A percentile compares a stretch with the other conserved stretches of the same genome.
phyloP scores from a whole-genome alignment of 2,329 filamentous ascomycete genomes.

The Sodiomyces alkalinus region DNA sequence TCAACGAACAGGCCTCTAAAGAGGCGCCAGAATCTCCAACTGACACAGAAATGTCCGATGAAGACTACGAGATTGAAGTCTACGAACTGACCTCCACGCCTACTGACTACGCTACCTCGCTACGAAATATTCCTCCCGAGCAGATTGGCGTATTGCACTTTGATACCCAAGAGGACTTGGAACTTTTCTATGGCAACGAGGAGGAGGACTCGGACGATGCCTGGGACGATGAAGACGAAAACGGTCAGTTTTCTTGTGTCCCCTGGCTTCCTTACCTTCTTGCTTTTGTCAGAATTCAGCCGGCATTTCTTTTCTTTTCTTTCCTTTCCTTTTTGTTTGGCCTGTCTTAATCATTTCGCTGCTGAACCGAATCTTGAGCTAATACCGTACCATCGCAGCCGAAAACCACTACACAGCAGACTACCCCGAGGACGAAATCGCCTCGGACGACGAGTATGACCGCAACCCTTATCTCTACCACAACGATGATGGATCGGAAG shows the following conservation, averaged over 20 bases:
- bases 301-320: constrained; percentile 2
- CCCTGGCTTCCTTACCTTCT: background rate
- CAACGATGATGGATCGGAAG: constrained; percentile 36
- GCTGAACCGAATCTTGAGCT: constrained; percentile 3
- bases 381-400: constrained; percentile 25
- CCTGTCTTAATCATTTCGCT: background rate
- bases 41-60: constrained; percentile 29
- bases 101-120: constrained; percentile 26
- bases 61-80: constrained; percentile 49
- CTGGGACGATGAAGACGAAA: constrained; percentile 46
- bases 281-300: constrained; percentile 5
- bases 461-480: constrained; percentile 39
- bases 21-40: constrained; percentile 17
- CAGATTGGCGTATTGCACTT: constrained; percentile 42
- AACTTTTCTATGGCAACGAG: constrained; percentile 44
- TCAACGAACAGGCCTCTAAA: constrained; percentile 7
- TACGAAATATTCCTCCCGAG: constrained; percentile 28
- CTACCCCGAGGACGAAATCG: constrained; percentile 68
- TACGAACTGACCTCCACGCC: constrained; percentile 38
- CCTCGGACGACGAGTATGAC: constrained; percentile 42
- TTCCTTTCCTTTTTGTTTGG: background rate
- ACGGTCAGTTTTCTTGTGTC: constrained; percentile 29
- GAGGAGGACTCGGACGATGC: constrained; percentile 47
- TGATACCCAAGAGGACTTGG: constrained; percentile 40
- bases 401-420: constrained; percentile 69